Evolutionary conservation across 768 basidiomycete genomes (phyloP).

Genomic region (Royoungia palumana): DNA sequence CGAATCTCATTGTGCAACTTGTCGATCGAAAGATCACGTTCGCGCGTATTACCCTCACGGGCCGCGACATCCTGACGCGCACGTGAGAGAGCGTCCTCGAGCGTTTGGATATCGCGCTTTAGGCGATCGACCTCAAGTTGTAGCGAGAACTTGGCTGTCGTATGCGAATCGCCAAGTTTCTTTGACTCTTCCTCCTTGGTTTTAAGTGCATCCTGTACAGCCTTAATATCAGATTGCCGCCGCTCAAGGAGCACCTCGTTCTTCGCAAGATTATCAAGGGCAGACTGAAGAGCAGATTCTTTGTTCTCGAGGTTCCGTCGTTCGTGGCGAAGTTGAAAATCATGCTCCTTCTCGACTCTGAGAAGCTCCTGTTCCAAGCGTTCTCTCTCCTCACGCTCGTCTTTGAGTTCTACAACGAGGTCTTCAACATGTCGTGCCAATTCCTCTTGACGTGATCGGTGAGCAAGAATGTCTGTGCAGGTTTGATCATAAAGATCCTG

Average conservation of each 20-base stretch:
- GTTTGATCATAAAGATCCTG: conserved; percentile 64
- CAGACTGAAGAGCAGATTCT: conserved; percentile 61
- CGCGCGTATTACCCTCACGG: conserved; percentile 59
- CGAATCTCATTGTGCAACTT: conserved; percentile 75
- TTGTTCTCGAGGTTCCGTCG: conserved; percentile 67
- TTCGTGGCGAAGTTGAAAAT: conserved; percentile 55
- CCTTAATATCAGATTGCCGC: conserved; percentile 71
- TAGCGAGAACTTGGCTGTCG: conserved; percentile 77
- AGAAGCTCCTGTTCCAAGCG: conserved; percentile 52
- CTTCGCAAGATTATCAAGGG: conserved; percentile 61
- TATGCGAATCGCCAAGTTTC: conserved; percentile 79
- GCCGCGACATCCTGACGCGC: conserved; percentile 67
- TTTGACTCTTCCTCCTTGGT: conserved; percentile 72
- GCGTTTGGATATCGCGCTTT: conserved; percentile 75
- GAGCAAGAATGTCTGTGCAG: conserved; percentile 59
- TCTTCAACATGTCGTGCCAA: conserved; percentile 72
- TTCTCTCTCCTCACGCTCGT: conserved; percentile 56
- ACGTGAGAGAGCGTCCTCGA: conserved; percentile 75
- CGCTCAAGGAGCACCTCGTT: conserved; percentile 61
- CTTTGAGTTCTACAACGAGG: conserved; percentile 58
- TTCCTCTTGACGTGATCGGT: conserved; percentile 73
- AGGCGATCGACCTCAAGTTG: conserved; percentile 88
- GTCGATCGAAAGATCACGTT: conserved; percentile 72
- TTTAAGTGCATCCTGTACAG: conserved; percentile 71
- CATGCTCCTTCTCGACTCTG: conserved; percentile 58